Evolutionary conservation across 208 protist genomes (phyloP).

Genomic region (Baffinella frigidus): DNA sequence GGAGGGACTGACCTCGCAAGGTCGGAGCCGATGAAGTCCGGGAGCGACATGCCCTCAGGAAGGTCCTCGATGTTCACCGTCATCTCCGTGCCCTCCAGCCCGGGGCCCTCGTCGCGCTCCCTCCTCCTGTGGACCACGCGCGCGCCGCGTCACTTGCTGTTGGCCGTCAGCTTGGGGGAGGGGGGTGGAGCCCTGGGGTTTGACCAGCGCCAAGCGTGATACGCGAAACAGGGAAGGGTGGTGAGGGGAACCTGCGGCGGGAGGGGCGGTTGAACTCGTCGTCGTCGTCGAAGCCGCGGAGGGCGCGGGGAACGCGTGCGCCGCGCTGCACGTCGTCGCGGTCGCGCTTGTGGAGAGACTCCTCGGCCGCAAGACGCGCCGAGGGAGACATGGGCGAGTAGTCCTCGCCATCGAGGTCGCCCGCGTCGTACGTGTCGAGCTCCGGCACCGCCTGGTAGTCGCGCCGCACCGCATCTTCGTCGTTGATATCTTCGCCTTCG

Average conservation of each 20-base stretch:
- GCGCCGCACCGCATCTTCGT: neutral
- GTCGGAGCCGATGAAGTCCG: constrained; percentile 10
- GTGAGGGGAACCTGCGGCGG: too few species aligned
- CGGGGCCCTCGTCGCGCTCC: neutral
- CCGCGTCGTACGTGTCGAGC: constrained; percentile 28
- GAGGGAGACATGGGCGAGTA: neutral
- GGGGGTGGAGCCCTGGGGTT: too few species aligned
- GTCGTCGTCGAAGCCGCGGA: constrained; percentile 48
- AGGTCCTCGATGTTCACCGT: constrained; percentile 42
- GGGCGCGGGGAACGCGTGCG: neutral
- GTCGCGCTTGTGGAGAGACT: neutral
- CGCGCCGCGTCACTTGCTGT: too few species aligned
- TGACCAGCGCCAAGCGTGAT: too few species aligned
- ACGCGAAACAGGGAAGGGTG: neutral
- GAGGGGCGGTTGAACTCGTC: neutral
- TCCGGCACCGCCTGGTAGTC: constrained; percentile 28
- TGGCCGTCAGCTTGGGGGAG: too few species aligned
- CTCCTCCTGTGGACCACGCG: neutral
- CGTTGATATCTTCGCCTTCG: constrained; percentile 50
- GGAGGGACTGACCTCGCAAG: neutral
- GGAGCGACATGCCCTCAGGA: neutral
- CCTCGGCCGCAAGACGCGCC: neutral
- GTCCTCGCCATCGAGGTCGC: constrained; percentile 3
- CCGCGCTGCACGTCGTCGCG: neutral
- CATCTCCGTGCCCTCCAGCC: neutral